A percentile compares a stretch with the other conserved stretches of the same genome.
These are phyloP conservation scores for Pyrenula aspistea DNA, from an alignment of 495 filamentous ascomycete genomes.

Conservation along the genomic window DNA sequence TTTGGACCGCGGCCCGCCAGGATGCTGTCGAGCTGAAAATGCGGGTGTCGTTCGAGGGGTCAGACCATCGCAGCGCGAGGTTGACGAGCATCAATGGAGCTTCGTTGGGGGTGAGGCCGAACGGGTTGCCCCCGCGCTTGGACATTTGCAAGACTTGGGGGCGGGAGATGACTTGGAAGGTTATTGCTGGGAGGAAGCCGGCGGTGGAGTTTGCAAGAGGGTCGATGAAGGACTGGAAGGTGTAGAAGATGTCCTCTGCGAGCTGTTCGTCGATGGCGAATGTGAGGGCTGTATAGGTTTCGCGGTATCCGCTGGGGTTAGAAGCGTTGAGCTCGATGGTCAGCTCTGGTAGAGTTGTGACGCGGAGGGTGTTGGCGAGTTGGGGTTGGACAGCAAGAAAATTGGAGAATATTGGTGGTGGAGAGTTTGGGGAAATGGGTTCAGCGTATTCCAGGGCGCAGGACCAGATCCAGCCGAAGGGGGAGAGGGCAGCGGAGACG, in stretches of 20 bases:
- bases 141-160: conserved; percentile 24
- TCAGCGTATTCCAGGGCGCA: conserved; percentile 28
- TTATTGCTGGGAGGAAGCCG: conserved; percentile 26
- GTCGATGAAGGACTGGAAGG: conserved; percentile 21
- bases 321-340: conserved; percentile 24
- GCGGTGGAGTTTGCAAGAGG: conserved; percentile 20
- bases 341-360: conserved; percentile 33
- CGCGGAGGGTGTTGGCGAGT: conserved; percentile 20
- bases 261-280: conserved; percentile 21
- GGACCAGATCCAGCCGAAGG: conserved; percentile 22
- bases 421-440: conserved; percentile 13
- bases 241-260: conserved; percentile 19
- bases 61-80: conserved; percentile 21
- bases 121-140: conserved; percentile 36
- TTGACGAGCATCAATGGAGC: conserved; percentile 27
- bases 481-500: conserved; percentile 7
- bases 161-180: conserved; percentile 35
- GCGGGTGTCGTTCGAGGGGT: conserved; percentile 18
- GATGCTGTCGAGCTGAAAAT: conserved; percentile 4
- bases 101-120: conserved; percentile 31
- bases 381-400: conserved; percentile 22
- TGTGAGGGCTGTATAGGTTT: conserved; percentile 31
- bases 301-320: conserved; percentile 30
- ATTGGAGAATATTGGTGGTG: conserved; percentile 27
- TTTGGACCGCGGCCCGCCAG: not conserved